Evolutionary conservation across 805 yeast genomes (phyloP).

Genomic region (Wickerhamomyces hampshirensis): DNA sequence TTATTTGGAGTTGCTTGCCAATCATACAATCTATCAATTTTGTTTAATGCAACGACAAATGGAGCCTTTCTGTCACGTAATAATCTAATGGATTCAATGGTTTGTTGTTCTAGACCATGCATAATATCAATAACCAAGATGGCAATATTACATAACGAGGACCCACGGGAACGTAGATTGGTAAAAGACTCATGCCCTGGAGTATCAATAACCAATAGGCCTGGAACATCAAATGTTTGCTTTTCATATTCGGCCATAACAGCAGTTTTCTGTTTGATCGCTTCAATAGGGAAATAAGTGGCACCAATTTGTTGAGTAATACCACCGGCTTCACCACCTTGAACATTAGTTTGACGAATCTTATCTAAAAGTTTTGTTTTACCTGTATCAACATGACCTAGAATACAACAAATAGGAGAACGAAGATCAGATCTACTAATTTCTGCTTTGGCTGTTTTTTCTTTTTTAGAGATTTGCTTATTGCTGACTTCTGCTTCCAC

Average conservation of each 20-base stretch:
- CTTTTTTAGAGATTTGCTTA: constrained; percentile 22
- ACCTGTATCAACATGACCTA: constrained; percentile 99
- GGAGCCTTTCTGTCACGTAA: constrained; percentile 98
- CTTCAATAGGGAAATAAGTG: constrained; percentile 96
- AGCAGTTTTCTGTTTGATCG: constrained; percentile 85
- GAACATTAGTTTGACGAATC: constrained; percentile 97
- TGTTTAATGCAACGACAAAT: constrained; percentile 93
- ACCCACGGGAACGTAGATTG: constrained; percentile 97
- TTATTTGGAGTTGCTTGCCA: constrained; percentile 91
- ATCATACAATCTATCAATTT: constrained; percentile 94
- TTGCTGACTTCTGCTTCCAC: constrained; percentile 11
- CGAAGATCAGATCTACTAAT: constrained; percentile 55
- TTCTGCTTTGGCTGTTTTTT: constrained; percentile 13
- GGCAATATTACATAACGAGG: constrained; percentile 98
- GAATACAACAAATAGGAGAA: constrained; percentile 97
- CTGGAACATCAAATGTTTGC: constrained; percentile 90
- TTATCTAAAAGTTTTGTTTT: constrained; percentile 95
- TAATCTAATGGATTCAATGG: constrained; percentile 86
- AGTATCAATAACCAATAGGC: constrained; percentile 92
- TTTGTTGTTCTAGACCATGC: constrained; percentile 99
- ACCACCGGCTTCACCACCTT: constrained; percentile 99
- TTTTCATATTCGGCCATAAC: constrained; percentile 87
- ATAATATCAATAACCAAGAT: constrained; percentile 96
- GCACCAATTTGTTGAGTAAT: constrained; percentile 99
- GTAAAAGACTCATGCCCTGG: constrained; percentile 99